Evolutionary conservation across 2,329 filamentous ascomycete species (phyloP).

Genomic region (Rhinocladiella similis): DNA sequence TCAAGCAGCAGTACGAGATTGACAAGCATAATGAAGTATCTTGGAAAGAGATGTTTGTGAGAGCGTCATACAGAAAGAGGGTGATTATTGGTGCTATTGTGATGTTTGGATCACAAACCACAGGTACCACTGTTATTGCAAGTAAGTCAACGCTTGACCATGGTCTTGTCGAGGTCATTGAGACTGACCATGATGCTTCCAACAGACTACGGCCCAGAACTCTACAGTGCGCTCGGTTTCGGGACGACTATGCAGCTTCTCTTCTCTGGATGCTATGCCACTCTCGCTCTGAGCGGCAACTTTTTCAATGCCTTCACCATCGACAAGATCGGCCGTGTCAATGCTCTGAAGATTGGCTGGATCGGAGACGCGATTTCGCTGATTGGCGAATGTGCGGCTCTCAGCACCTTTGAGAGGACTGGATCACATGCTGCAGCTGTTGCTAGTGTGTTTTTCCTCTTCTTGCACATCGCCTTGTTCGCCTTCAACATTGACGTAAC

Average conservation of each 20-base stretch:
- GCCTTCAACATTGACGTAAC: constrained; percentile 24
- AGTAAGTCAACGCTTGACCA: neutral
- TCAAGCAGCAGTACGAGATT: constrained; percentile 12
- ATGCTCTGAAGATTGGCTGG: constrained; percentile 18
- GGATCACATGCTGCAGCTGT: constrained; percentile 24
- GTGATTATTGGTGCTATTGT: constrained; percentile 28
- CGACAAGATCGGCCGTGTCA: constrained; percentile 34
- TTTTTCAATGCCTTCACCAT: constrained; percentile 20
- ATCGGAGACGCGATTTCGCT: constrained; percentile 14
- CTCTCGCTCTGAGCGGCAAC: constrained; percentile 11
- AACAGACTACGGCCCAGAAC: constrained; percentile 27
- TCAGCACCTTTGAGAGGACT: constrained; percentile 16
- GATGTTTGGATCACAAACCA: constrained; percentile 34
- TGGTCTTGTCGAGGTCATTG: no score
- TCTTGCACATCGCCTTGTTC: constrained; percentile 10
- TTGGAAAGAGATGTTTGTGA: constrained; percentile 12
- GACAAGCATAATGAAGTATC: constrained; percentile 9
- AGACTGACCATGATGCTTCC: no score
- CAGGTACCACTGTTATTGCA: constrained; percentile 31
- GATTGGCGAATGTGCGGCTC: constrained; percentile 13
- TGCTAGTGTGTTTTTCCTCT: constrained; percentile 14
- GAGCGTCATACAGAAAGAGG: constrained; percentile 16
- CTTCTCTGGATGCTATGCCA: constrained; percentile 31
- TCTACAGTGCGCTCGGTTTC: constrained; percentile 35
- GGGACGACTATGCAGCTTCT: constrained; percentile 32